Conservation (phyloP, 2,329 filamentous ascomycete species). For the Xylariales sp. region DNA sequence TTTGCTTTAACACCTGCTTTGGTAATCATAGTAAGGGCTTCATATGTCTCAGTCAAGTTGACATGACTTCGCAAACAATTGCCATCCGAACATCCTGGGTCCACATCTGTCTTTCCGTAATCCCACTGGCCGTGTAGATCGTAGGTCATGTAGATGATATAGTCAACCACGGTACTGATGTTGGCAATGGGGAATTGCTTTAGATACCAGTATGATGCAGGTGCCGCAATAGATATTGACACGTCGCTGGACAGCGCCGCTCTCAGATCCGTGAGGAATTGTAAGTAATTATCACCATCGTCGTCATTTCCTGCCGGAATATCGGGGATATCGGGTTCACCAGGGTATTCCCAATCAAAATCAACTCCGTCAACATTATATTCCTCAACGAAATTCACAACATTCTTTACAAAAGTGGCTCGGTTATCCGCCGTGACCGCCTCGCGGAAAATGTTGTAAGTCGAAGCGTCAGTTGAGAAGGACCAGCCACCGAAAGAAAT, state of each 20-base stretch:
- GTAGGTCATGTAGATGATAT: slow-evolving; percentile 31
- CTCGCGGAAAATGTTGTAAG: slow-evolving; percentile 27
- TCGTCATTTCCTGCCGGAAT: slow-evolving; percentile 5
- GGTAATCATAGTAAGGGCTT: slow-evolving; percentile 29
- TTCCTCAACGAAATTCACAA: slow-evolving; percentile 10
- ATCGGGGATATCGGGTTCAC: slow-evolving; percentile 7
- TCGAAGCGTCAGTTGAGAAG: slow-evolving; percentile 25
- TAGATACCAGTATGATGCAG: slow-evolving; percentile 35
- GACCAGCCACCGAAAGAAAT: slow-evolving; percentile 37
- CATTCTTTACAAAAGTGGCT: slow-evolving; percentile 8
- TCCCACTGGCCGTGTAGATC: slow-evolving; percentile 28
- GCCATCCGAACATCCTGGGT: slow-evolving; percentile 8
- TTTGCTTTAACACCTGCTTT: slow-evolving; percentile 24
- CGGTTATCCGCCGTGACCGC: slow-evolving; percentile 22
- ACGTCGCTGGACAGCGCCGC: slow-evolving; percentile 13
- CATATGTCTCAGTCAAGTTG: slow-evolving; percentile 31
- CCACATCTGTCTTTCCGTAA: neutral
- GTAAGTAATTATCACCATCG: slow-evolving; percentile 11
- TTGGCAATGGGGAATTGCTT: slow-evolving; percentile 27
- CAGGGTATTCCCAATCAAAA: slow-evolving; percentile 12
- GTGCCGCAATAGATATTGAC: slow-evolving; percentile 30
- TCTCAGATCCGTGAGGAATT: slow-evolving; percentile 9
- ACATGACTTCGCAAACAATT: slow-evolving; percentile 31
- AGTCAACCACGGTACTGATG: slow-evolving; percentile 25
- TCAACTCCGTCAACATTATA: slow-evolving; percentile 13